phyloP scores from a whole-genome alignment of 495 filamentous ascomycete genomes.

The Hypoxylon trugodes region DNA sequence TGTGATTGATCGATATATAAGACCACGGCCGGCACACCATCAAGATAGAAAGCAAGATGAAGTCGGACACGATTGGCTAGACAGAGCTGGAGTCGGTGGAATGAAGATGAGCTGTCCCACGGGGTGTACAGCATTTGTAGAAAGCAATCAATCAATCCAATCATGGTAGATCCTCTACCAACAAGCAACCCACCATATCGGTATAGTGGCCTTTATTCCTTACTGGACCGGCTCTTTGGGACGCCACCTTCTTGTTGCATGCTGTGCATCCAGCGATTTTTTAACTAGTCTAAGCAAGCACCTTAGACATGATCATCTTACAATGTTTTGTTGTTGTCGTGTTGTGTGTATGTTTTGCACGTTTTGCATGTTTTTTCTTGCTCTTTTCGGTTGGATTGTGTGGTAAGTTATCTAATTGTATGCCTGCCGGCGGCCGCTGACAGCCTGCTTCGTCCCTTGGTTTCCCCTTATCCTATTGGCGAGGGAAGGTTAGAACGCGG shows the following conservation, averaged over 20 bases:
- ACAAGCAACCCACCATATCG: constrained; percentile 35
- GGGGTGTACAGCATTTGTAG: constrained; percentile 39
- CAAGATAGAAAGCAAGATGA: constrained; percentile 38
- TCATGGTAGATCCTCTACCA: constrained; percentile 21
- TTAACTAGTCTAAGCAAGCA: constrained; percentile 14
- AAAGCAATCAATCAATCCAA: constrained; percentile 39
- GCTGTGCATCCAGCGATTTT: constrained; percentile 13
- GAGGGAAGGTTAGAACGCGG: constrained; percentile 12
- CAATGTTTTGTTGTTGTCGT: constrained; percentile 17
- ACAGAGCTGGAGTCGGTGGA: constrained; percentile 32
- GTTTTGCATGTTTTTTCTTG: constrained; percentile 10
- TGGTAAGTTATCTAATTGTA: constrained; percentile 16
- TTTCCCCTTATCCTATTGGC: constrained; percentile 25
- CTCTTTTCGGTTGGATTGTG: constrained; percentile 13
- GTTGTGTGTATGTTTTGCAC: no score
- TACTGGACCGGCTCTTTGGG: constrained; percentile 35
- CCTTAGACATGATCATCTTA: constrained; percentile 10
- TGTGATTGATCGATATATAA: constrained; percentile 28
- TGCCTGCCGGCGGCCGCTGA: constrained; percentile 35
- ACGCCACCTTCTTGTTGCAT: constrained; percentile 32
- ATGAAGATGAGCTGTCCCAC: constrained; percentile 39
- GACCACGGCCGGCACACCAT: constrained; percentile 31
- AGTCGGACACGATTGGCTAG: constrained; percentile 29
- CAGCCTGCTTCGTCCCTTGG: constrained; percentile 29
- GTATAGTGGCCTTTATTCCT: constrained; percentile 34